A percentile compares a stretch with the other conserved stretches of the same genome.
Conservation (phyloP, 225 moss, liverwort and hornwort species). For the Straminergon stramineum region DNA sequence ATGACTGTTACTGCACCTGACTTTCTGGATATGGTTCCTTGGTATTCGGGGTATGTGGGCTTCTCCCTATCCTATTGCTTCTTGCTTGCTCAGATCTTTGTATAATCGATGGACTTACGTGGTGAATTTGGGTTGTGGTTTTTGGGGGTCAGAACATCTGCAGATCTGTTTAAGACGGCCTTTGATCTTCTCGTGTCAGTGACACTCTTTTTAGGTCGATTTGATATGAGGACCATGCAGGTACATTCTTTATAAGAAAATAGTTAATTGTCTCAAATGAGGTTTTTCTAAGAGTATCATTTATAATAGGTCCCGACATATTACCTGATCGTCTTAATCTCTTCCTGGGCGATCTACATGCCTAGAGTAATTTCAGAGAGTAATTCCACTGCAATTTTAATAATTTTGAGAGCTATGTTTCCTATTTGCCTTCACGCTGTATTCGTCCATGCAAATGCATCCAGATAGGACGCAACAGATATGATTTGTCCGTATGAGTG, state of each 20-base stretch:
- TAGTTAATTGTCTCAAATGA: not conserved
- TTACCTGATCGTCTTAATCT: not conserved
- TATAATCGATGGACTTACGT: constrained; percentile 4
- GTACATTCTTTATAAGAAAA: constrained; percentile 14
- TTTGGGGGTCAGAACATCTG: constrained; percentile 72
- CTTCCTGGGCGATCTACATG: not conserved
- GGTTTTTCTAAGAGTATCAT: not conserved
- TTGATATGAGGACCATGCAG: constrained; percentile 99
- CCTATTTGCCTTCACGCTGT: not conserved
- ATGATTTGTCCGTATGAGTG: not conserved
- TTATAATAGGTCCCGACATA: not conserved
- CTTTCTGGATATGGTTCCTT: constrained; percentile 99
- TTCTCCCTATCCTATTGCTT: not conserved
- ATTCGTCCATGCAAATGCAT: not conserved
- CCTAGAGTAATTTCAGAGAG: not conserved
- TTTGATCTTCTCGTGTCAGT: constrained; percentile 98
- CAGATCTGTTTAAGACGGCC: constrained; percentile 98
- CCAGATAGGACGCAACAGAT: not conserved
- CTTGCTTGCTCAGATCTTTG: not conserved
- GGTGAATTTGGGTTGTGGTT: constrained; percentile 2
- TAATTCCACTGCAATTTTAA: not conserved
- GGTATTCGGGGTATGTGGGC: constrained; percentile 91
- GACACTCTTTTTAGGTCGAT: constrained; percentile 93
- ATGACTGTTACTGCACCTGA: constrained; percentile 69
- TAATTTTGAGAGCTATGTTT: not conserved